These are phyloP conservation scores for Bretschneidera sinensis DNA, from an alignment of 345 rosid species.

Conservation along the genomic window DNA sequence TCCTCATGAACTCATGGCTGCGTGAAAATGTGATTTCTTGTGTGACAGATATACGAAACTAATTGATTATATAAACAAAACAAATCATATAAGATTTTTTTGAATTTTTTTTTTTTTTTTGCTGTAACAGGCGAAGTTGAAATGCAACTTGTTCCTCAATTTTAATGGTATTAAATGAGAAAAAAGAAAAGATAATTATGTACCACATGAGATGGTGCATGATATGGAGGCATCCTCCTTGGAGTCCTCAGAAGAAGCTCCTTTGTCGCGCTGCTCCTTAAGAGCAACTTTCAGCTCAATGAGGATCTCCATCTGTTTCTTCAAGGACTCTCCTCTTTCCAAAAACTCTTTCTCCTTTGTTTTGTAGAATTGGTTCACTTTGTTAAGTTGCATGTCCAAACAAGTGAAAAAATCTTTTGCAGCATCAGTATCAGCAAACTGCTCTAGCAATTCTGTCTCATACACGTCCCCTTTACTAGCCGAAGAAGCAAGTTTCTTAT, in stretches of 20 bases:
- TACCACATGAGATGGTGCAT: constrained; percentile 80
- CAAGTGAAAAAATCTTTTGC: constrained; percentile 71
- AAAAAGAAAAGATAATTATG: neutral
- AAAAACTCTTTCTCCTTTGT: constrained; percentile 82
- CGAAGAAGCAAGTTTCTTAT: constrained; percentile 64
- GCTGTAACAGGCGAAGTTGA: neutral
- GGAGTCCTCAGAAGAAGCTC: constrained; percentile 42
- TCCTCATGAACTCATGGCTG: neutral
- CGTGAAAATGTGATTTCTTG: neutral
- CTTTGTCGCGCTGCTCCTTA: constrained; percentile 43
- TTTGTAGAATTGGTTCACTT: constrained; percentile 83
- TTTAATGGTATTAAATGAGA: neutral
- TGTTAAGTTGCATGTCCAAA: constrained; percentile 84
- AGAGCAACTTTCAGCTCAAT: constrained; percentile 61
- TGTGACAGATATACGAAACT: no score
- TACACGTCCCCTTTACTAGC: constrained; percentile 61
- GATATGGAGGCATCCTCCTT: constrained; percentile 76
- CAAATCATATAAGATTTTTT: neutral
- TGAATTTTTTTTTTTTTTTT: no score
- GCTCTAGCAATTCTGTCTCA: constrained; percentile 82
- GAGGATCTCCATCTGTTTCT: constrained; percentile 86
- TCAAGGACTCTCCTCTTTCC: constrained; percentile 82
- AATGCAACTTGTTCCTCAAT: no score
- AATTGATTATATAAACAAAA: no score
- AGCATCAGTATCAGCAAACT: constrained; percentile 72